Evolutionary conservation across 1,284 basidiomycete species (phyloP), one percentile per base, ranked within the genome.

Genomic region (Boletus sp.): DNA sequence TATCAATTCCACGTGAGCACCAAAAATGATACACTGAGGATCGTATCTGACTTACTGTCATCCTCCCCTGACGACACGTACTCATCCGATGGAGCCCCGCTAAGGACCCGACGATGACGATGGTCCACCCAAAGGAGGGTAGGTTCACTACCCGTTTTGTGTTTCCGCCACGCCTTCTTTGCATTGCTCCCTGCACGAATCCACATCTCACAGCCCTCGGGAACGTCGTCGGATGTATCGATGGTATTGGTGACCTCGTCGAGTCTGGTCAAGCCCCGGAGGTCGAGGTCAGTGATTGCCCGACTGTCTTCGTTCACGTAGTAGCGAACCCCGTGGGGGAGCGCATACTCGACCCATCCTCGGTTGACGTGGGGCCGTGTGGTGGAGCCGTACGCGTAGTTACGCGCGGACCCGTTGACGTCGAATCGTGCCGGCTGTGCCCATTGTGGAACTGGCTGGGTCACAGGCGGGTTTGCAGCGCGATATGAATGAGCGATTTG

Each of bases 251-350:
- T 73, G 12, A 87, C 72, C 0, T 71, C 70, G 17, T 75, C 71
- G 16, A 86, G 68, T 46, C 71, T 71, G 36, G 68, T 69, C 41
- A 74, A 55, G 41, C 69, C 70, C 32, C 80, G 74, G 41, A 89
- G 62, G 54, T 87, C 78, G 41, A 82, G 67, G 58, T 89, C 86
- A 13, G 84, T 84, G 17, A 78, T 78, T 43, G 82, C 71, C 33
- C 72, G 76, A 37, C 73, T 65, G 7, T 72, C 75, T 3, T 76
- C 73, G 55, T 88, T 82, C 33, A 77, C 74, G 57, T 80, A 89
- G 66, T 89, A 89, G 30, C 74, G 69, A 4, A 75, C 69, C 16
- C 77, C 77, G 57, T 88, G 83, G 1, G 87, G 86, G 10, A 89
- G 76, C 8, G 75, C 69, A 59, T 84, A 79, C 58, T 83, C 82